These are phyloP conservation scores for Vaccinium vitisidaea DNA, from an alignment of 148 eudicot genomes.

Conservation along the genomic window DNA sequence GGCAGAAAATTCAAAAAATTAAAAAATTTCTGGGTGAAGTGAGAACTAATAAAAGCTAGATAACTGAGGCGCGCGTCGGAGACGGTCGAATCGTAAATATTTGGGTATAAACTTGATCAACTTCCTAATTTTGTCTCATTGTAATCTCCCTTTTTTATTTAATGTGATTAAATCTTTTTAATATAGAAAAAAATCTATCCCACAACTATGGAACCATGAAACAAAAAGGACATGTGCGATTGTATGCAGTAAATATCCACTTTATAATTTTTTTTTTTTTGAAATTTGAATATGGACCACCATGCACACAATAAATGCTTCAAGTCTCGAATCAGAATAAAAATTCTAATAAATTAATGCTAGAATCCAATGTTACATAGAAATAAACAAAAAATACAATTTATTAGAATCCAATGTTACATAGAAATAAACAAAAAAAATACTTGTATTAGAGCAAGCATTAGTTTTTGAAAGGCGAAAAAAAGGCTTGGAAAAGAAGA, in stretches of 20 bases:
- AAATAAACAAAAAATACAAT: background rate
- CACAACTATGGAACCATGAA: background rate
- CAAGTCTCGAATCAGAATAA: background rate
- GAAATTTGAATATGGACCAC: background rate
- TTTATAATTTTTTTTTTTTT: background rate
- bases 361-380: conserved; percentile 5
- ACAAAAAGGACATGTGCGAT: background rate
- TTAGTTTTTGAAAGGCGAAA: background rate
- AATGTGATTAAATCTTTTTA: background rate
- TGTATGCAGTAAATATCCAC: background rate
- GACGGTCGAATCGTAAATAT: no score
- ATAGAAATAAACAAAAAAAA: background rate
- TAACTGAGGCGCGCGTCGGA: background rate
- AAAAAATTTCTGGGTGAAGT: background rate
- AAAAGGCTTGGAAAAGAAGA: background rate
- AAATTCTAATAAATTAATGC: conserved; percentile 2
- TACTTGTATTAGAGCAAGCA: background rate
- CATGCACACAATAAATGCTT: background rate
- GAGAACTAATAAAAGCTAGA: conserved; percentile 5
- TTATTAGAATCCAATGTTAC: background rate
- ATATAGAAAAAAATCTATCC: background rate
- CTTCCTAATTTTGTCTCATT: background rate
- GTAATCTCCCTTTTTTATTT: background rate
- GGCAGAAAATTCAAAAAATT: background rate
- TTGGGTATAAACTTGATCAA: background rate